Conservation (phyloP, 352 stramenopile species). For the Phytophthora hibernalis region DNA sequence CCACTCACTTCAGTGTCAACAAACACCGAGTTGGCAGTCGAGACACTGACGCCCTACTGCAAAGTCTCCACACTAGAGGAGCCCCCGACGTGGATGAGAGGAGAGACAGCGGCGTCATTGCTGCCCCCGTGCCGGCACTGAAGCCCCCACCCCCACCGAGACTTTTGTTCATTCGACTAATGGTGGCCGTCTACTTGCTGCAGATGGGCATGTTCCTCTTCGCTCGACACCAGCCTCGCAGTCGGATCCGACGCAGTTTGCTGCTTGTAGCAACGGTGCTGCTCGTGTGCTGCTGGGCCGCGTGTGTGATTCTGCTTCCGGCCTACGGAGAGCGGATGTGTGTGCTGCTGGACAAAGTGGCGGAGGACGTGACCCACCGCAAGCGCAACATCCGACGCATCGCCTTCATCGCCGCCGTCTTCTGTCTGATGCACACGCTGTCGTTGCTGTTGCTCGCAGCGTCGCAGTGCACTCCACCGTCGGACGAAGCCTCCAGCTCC, state of each 20-base stretch:
- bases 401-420: slow-evolving; percentile 57
- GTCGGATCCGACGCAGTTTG: slow-evolving; percentile 44
- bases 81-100: slow-evolving; percentile 29
- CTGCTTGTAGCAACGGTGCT: slow-evolving; percentile 55
- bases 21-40: slow-evolving; percentile 7
- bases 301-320: slow-evolving; percentile 58
- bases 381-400: slow-evolving; percentile 72
- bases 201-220: slow-evolving; percentile 58
- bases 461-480: slow-evolving; percentile 44
- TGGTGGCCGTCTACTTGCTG: slow-evolving; percentile 55
- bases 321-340: slow-evolving; percentile 67
- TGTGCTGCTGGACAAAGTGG: slow-evolving; percentile 59
- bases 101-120: slow-evolving; percentile 26
- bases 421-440: slow-evolving; percentile 61
- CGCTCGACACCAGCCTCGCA: slow-evolving; percentile 36
- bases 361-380: slow-evolving; percentile 51
- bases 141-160: slow-evolving; percentile 44
- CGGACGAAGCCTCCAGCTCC: slow-evolving; percentile 29
- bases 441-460: slow-evolving; percentile 55
- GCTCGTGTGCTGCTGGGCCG: slow-evolving; percentile 57
- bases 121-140: slow-evolving; percentile 12
- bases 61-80: slow-evolving; percentile 32
- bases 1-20: not conserved
- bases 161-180: slow-evolving; percentile 63
- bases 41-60: slow-evolving; percentile 20